phyloP scores from a whole-genome alignment of 148 eudicot species.

The Talinum fruticosum region DNA sequence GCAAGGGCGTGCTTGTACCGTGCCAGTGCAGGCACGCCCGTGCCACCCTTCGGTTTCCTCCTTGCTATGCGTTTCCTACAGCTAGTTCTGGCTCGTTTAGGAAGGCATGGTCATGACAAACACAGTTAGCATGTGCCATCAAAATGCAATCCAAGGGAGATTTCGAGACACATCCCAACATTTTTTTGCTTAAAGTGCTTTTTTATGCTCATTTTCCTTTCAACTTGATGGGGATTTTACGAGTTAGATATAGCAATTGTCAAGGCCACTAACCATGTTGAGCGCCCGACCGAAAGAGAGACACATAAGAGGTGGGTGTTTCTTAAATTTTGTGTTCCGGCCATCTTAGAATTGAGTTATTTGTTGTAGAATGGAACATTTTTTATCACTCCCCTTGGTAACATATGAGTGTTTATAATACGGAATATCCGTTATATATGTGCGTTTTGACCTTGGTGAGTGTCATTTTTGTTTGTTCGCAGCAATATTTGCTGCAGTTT shows the following conservation, averaged over 20 bases:
- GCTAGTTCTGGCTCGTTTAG: no score
- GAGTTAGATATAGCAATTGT: conserved; percentile 86
- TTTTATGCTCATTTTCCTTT: not conserved
- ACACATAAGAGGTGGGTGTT: conserved; percentile 67
- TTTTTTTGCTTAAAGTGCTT: not conserved
- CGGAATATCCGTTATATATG: not conserved
- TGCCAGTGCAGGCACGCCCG: no score
- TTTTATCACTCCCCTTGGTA: no score
- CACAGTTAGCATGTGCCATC: no score
- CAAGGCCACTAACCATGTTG: conserved; percentile 91
- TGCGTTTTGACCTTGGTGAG: not conserved
- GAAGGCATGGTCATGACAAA: no score
- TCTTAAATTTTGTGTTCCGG: not conserved
- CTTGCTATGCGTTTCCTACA: no score
- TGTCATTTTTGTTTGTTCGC: not conserved
- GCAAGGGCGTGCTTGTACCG: no score
- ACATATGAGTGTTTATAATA: no score
- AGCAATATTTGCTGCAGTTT: conserved; percentile 34
- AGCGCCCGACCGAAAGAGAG: conserved; percentile 87
- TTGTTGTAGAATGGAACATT: not conserved
- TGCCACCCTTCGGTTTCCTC: no score
- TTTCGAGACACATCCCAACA: no score
- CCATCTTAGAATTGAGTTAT: not conserved
- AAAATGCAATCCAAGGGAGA: no score
- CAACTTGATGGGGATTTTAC: conserved; percentile 28